Percentiles rank a stretch among this genome's conserved stretches.
These are phyloP conservation scores for Dothideomycetes sp. DNA, from an alignment of 2,329 filamentous ascomycete genomes.

Conservation along the genomic window DNA sequence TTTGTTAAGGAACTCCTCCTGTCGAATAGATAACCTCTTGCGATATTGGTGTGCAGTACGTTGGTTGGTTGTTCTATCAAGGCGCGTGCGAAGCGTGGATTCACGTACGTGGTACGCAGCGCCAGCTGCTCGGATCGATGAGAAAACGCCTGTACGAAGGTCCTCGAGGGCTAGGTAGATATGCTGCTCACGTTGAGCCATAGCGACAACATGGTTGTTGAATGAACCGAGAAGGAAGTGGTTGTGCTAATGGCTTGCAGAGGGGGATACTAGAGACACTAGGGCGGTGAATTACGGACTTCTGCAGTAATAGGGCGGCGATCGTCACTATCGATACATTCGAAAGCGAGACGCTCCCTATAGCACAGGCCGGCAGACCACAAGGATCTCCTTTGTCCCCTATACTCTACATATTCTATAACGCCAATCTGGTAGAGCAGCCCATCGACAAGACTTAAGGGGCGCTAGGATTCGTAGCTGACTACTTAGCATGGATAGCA, in stretches of 20 bases:
- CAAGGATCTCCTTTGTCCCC: constrained; percentile 26
- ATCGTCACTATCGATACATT: constrained; percentile 10
- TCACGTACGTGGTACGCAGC: neutral
- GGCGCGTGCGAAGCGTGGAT: neutral
- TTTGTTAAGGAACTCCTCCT: constrained; percentile 4
- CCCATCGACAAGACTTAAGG: constrained; percentile 19
- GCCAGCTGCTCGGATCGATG: neutral
- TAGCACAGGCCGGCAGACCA: constrained; percentile 14
- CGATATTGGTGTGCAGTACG: neutral
- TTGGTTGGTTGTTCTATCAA: neutral
- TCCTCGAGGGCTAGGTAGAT: neutral
- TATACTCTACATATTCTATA: constrained; percentile 28
- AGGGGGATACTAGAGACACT: constrained; percentile 14
- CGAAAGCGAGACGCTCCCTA: neutral
- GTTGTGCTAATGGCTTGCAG: too few species aligned
- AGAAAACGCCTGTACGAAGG: neutral
- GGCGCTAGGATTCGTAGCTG: constrained; percentile 19
- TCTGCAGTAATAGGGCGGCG: constrained; percentile 16
- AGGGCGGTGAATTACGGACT: constrained; percentile 14
- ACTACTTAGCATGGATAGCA: constrained; percentile 13
- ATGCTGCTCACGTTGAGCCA: neutral
- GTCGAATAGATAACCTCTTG: neutral
- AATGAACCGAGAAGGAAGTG: neutral
- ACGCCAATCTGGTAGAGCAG: constrained; percentile 25
- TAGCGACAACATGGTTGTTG: neutral